These are phyloP conservation scores for Castanea crenata DNA, from an alignment of 306 rosid genomes.

Conservation along the genomic window DNA sequence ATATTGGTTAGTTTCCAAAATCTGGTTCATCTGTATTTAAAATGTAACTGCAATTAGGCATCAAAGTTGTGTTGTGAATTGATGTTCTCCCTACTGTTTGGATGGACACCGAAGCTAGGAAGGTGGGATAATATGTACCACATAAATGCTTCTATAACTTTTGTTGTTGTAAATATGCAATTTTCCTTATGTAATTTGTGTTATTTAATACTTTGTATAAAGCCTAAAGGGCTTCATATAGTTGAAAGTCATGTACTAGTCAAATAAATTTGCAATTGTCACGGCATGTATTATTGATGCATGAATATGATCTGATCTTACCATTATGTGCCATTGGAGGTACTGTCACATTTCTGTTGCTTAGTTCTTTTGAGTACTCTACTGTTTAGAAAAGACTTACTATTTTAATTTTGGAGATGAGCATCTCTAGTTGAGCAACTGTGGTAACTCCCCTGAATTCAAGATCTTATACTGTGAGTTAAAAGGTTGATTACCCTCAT, in stretches of 20 bases:
- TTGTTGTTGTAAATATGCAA: constrained; percentile 28
- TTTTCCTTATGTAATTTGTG: constrained; percentile 1
- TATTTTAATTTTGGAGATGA: not conserved
- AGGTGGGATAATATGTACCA: no score
- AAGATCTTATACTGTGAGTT: not conserved
- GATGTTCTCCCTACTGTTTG: not conserved
- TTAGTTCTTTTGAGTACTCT: not conserved
- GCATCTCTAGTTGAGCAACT: not conserved
- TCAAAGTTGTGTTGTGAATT: constrained; percentile 17
- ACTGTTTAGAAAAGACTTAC: not conserved
- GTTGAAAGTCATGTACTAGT: not conserved
- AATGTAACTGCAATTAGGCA: constrained; percentile 17
- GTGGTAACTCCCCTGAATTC: not conserved
- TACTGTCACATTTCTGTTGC: not conserved
- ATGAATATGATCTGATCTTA: not conserved
- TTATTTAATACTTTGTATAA: constrained; percentile 1
- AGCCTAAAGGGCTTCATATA: not conserved
- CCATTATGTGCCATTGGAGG: not conserved
- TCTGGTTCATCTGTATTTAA: not conserved
- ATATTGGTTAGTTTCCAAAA: constrained; percentile 16
- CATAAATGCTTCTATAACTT: no score
- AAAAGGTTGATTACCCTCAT: not conserved
- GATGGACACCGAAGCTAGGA: constrained; percentile 48
- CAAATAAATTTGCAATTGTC: not conserved
- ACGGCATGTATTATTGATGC: no score